These are phyloP conservation scores for Tripidium arundinaceum DNA, from an alignment of 202 grass and related monocot genomes.

Conservation along the genomic window DNA sequence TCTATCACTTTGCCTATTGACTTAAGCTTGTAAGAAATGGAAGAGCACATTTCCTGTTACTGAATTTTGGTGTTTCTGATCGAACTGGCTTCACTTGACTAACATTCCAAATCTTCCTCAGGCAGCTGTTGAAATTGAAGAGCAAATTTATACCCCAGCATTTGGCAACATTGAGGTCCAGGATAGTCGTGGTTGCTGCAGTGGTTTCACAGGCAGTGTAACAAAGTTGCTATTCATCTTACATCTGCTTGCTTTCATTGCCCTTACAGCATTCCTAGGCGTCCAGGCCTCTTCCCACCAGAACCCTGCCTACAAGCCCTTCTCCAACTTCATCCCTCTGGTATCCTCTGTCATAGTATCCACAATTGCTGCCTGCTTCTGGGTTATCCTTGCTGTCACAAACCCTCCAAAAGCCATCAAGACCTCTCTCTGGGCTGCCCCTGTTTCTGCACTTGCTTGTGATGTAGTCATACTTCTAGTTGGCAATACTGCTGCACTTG, in stretches of 20 bases:
- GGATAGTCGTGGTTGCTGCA: slow-evolving; percentile 39
- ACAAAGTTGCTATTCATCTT: slow-evolving; percentile 59
- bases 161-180: slow-evolving; percentile 36
- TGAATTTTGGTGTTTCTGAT: neutral
- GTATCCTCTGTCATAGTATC: slow-evolving; percentile 64
- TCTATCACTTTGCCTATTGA: neutral
- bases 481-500: slow-evolving; percentile 53
- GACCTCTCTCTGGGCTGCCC: slow-evolving; percentile 65
- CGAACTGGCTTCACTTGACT: neutral
- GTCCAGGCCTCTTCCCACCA: slow-evolving; percentile 50
- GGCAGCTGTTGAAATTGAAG: slow-evolving; percentile 36
- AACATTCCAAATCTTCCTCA: slow-evolving; percentile 33
- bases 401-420: slow-evolving; percentile 64
- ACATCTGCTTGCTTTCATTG: slow-evolving; percentile 60
- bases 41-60: neutral
- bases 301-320: slow-evolving; percentile 50
- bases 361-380: slow-evolving; percentile 48
- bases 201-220: slow-evolving; percentile 48
- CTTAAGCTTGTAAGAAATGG: neutral
- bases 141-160: slow-evolving; percentile 35
- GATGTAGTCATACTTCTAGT: slow-evolving; percentile 64
- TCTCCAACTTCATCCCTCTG: slow-evolving; percentile 57
- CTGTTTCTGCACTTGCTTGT: slow-evolving; percentile 44
- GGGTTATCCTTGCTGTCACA: slow-evolving; percentile 55
- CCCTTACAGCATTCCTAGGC: slow-evolving; percentile 62